phyloP scores from a whole-genome alignment of 176 grass and related monocot genomes.

The Otatea glauca region DNA sequence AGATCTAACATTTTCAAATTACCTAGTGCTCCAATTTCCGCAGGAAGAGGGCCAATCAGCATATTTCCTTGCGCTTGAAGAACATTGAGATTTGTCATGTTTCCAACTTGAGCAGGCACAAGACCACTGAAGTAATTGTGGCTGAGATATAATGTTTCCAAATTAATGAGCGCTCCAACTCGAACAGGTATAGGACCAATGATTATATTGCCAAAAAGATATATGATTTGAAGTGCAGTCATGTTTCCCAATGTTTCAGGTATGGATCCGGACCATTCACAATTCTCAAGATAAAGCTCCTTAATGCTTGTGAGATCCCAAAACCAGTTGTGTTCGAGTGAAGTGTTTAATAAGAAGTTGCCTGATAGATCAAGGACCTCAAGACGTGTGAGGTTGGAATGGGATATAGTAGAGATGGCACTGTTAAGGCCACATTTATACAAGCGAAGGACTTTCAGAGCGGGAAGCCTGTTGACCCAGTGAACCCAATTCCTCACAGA shows the following conservation, averaged over 20 bases:
- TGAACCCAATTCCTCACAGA: not conserved
- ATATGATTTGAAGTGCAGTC: not conserved
- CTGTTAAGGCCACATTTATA: fast-evolving
- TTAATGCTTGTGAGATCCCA: constrained; percentile 9
- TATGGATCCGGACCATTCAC: not conserved
- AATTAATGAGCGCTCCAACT: no score
- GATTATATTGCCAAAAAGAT: no score
- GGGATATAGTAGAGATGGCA: not conserved
- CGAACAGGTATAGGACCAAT: no score
- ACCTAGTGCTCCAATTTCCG: no score
- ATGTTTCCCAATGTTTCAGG: constrained; percentile 19
- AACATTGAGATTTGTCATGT: no score
- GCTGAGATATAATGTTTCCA: no score
- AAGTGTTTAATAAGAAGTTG: constrained; percentile 7
- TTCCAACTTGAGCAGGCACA: no score
- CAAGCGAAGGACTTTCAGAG: not conserved
- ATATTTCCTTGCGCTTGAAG: no score
- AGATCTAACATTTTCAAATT: no score
- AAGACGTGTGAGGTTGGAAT: constrained; percentile 41
- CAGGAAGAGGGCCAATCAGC: no score
- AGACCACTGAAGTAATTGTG: no score
- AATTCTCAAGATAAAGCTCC: not conserved
- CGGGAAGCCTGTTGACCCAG: constrained; percentile 20
- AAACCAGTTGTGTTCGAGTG: not conserved
- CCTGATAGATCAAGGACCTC: constrained; percentile 2